These are phyloP conservation scores for Bretziella fagacearum DNA, from an alignment of 2,329 filamentous ascomycete genomes.

Conservation along the genomic window DNA sequence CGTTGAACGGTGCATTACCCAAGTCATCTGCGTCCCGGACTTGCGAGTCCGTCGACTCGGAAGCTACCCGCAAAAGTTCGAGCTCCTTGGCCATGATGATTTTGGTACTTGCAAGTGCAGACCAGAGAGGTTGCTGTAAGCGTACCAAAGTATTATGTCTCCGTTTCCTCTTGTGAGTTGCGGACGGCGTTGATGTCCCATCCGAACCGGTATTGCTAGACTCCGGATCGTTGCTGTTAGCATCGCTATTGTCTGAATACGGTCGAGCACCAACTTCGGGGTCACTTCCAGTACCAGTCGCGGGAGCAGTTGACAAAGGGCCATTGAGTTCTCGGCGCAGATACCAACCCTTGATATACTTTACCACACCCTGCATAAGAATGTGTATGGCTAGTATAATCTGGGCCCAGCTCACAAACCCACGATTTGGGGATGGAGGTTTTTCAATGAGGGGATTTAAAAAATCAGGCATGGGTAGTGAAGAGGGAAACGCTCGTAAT, in stretches of 20 bases:
- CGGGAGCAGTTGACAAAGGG: conserved; percentile 25
- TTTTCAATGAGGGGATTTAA: conserved; percentile 8
- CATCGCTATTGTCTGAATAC: conserved; percentile 9
- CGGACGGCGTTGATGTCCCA: conserved; percentile 18
- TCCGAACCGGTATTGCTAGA: conserved; percentile 23
- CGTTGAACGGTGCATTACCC: conserved; percentile 56
- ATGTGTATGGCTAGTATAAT: conserved; percentile 60
- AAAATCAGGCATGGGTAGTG: conserved; percentile 10
- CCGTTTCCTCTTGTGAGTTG: conserved; percentile 54
- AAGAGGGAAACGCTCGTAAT: conserved; percentile 3
- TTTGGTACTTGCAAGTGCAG: conserved; percentile 86
- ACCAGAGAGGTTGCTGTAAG: conserved; percentile 84
- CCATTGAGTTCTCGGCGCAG: conserved; percentile 36
- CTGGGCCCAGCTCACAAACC: conserved; percentile 35
- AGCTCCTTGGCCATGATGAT: conserved; percentile 90
- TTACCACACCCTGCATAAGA: conserved; percentile 53
- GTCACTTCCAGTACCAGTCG: conserved; percentile 20
- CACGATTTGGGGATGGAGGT: neutral
- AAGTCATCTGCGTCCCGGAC: conserved; percentile 62
- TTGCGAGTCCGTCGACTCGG: conserved; percentile 56
- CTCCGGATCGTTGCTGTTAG: conserved; percentile 15
- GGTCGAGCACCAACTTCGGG: conserved; percentile 12
- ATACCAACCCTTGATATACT: conserved; percentile 54
- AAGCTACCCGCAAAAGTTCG: conserved; percentile 60
- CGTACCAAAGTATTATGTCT: conserved; percentile 84